phyloP scores from a whole-genome alignment of 768 basidiomycete genomes.

The Mycena capillaripes region DNA sequence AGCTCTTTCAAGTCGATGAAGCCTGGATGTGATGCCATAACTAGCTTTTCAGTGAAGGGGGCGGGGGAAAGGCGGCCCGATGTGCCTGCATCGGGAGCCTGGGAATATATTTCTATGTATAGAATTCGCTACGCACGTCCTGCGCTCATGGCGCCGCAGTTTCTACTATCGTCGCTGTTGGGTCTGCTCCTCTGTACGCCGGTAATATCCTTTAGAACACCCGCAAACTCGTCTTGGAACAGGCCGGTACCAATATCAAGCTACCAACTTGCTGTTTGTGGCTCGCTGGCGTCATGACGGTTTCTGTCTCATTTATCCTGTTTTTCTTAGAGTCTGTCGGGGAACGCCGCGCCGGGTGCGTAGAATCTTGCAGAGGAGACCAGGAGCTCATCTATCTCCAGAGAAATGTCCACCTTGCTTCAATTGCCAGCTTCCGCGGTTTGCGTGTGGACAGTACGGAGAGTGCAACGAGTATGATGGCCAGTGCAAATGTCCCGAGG shows the following conservation, averaged over 20 bases:
- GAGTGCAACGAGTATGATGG: conserved; percentile 93
- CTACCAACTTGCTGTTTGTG: conserved; percentile 36
- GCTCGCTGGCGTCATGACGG: not conserved
- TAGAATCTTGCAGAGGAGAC: not conserved
- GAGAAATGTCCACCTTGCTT: conserved; percentile 91
- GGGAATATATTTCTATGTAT: not conserved
- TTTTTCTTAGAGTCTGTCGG: conserved; percentile 20
- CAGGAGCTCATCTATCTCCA: conserved; percentile 37
- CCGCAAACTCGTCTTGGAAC: conserved; percentile 26
- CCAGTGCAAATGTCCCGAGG: conserved; percentile 95
- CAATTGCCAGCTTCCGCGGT: conserved; percentile 94
- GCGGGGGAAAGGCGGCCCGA: too few species aligned
- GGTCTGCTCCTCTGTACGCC: conserved; percentile 25
- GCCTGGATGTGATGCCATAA: too few species aligned
- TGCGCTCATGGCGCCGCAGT: conserved; percentile 33
- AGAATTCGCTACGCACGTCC: not conserved
- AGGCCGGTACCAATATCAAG: conserved; percentile 28
- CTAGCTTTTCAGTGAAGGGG: too few species aligned
- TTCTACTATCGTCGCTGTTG: conserved; percentile 20
- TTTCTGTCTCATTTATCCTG: not conserved
- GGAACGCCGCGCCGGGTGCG: conserved; percentile 30
- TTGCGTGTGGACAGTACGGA: conserved; percentile 94
- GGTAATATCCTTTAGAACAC: conserved; percentile 5
- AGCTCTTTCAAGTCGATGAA: too few species aligned
- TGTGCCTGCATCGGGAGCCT: too few species aligned